phyloP scores from a whole-genome alignment of 2,329 filamentous ascomycete species.

The Alternaria ventricosa region DNA sequence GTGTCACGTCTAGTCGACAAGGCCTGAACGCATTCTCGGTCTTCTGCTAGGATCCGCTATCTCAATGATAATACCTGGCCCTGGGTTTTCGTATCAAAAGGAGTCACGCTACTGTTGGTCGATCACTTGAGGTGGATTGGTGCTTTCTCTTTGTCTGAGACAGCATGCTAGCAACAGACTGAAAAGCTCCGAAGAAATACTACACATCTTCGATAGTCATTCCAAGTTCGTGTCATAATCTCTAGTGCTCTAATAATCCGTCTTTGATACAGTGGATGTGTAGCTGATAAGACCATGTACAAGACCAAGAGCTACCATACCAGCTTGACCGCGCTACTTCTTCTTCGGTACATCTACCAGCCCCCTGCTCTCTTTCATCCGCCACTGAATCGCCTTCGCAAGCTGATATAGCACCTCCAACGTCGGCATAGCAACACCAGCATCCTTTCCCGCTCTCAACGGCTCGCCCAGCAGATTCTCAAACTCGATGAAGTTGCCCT shows the following conservation, averaged over 20 bases:
- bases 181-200: too few relatives aligned
- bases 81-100: neutral
- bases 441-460: constrained; percentile 57
- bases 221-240: neutral
- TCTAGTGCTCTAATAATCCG: neutral
- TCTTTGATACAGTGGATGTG: too few relatives aligned
- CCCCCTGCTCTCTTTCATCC: constrained; percentile 55
- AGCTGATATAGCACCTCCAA: constrained; percentile 58
- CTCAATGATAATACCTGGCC: neutral
- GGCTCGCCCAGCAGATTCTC: constrained; percentile 65
- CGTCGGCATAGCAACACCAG: constrained; percentile 59
- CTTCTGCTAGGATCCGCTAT: neutral
- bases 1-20: neutral
- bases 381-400: constrained; percentile 57
- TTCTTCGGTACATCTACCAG: constrained; percentile 39
- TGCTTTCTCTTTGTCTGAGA: neutral
- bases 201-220: neutral
- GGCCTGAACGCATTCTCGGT: accelerated
- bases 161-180: neutral
- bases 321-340: neutral
- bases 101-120: neutral
- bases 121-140: neutral
- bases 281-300: neutral
- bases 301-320: neutral
- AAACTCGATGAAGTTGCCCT: constrained; percentile 63